Conservation (phyloP, 2,329 filamentous ascomycete genomes). For the Phyllosticta ampelicida region DNA sequence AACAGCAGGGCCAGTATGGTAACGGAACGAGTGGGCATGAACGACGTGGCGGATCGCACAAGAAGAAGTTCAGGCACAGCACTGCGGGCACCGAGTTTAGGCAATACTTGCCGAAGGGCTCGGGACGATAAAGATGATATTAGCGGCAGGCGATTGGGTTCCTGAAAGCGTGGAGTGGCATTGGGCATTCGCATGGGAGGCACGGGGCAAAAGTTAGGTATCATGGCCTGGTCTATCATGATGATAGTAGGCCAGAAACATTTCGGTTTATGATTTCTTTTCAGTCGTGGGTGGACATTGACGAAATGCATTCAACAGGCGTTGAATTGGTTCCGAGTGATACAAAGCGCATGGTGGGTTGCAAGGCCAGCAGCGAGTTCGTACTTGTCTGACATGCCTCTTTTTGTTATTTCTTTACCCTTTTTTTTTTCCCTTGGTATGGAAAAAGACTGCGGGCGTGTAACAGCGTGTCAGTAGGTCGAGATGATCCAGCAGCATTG, state of each 20-base stretch:
- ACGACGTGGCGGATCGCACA: neutral
- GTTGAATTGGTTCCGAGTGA: neutral
- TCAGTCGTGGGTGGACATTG: neutral
- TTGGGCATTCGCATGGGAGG: neutral
- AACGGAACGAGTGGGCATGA: neutral
- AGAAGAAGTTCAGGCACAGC: conserved; percentile 3
- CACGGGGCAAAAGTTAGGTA: neutral
- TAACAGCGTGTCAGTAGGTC: neutral
- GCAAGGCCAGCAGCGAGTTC: neutral
- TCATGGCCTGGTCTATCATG: neutral
- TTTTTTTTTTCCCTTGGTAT: neutral
- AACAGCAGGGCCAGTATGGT: conserved; percentile 3
- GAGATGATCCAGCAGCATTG: neutral
- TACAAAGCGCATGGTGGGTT: neutral
- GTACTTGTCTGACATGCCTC: neutral
- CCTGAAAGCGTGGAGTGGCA: neutral
- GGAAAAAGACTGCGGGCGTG: neutral
- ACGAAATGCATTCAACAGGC: neutral
- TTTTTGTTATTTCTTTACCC: neutral
- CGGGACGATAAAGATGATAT: conserved; percentile 5
- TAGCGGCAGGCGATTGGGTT: neutral
- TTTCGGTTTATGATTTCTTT: neutral
- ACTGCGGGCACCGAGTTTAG: conserved; percentile 7
- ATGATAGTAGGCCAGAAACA: neutral
- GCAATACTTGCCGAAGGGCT: neutral